phyloP scores from a whole-genome alignment of 2,329 filamentous ascomycete species.

The Diaporthe nobilis region DNA sequence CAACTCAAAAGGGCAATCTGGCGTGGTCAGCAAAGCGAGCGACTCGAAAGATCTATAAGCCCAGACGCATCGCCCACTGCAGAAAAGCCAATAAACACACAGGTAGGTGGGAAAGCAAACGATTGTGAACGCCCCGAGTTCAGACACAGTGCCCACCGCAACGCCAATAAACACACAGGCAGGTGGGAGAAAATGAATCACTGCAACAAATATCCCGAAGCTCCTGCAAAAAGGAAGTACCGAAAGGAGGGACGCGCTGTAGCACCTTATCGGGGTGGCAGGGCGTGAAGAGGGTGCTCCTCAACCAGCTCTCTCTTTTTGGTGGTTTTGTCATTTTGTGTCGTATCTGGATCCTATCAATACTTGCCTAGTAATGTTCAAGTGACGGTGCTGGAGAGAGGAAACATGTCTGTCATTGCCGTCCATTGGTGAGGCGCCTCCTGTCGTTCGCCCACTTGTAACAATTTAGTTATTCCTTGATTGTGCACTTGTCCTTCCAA shows the following conservation, averaged over 20 bases:
- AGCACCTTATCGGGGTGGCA: neutral
- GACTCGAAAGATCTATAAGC: neutral
- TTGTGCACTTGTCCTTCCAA: neutral
- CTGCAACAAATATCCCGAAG: slow-evolving; percentile 15
- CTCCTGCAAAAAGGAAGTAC: slow-evolving; percentile 4
- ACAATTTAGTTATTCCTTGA: neutral
- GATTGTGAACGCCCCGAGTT: neutral
- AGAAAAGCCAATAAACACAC: neutral
- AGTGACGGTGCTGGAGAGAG: neutral
- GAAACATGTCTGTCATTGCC: neutral
- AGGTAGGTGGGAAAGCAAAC: neutral
- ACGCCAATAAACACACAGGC: neutral
- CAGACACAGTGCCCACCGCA: slow-evolving; percentile 2
- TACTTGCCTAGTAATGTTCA: neutral
- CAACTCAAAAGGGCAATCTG: neutral
- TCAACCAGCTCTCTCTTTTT: slow-evolving; percentile 2
- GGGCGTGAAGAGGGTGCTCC: slow-evolving; percentile 5
- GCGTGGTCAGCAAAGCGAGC: neutral
- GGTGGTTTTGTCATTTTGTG: neutral
- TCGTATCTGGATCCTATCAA: neutral
- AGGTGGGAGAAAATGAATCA: neutral
- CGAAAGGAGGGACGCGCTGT: neutral
- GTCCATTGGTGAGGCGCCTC: neutral
- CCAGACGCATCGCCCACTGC: neutral
- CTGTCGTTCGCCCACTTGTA: neutral